A percentile compares a stretch with the other conserved stretches of the same genome.
phyloP scores from a whole-genome alignment of 192 early-diverging fungal species.

The Piromyces sp. region DNA sequence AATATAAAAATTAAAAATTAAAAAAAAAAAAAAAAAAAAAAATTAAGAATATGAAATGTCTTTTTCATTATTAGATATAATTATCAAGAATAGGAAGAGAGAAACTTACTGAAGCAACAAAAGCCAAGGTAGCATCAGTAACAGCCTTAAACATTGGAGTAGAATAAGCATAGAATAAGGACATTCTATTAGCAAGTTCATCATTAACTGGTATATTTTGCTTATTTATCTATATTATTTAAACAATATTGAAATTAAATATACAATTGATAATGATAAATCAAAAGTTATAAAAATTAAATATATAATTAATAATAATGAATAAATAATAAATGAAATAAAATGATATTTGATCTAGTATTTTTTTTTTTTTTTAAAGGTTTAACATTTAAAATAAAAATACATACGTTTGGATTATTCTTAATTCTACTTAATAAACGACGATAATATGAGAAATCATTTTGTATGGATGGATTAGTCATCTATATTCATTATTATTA shows the following conservation, averaged over 20 bases:
- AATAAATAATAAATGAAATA: too few species aligned
- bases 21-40: too few species aligned
- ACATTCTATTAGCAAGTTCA: constrained; percentile 82
- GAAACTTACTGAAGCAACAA: constrained; percentile 43
- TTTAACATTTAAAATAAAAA: too few species aligned
- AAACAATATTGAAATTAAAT: too few species aligned
- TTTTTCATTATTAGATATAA: too few species aligned
- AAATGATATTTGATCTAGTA: too few species aligned
- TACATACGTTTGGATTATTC: constrained; percentile 22
- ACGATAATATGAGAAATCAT: constrained; percentile 96
- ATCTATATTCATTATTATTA: constrained; percentile 39
- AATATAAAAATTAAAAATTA: too few species aligned
- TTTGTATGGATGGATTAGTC: constrained; percentile 70
- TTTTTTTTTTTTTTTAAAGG: too few species aligned
- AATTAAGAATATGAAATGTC: too few species aligned
- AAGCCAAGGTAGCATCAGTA: constrained; percentile 58
- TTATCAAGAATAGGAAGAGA: too few species aligned
- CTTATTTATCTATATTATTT: constrained; percentile 2
- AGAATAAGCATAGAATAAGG: constrained; percentile 90
- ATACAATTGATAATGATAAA: too few species aligned
- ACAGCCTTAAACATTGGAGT: constrained; percentile 81
- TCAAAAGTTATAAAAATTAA: too few species aligned
- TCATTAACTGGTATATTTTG: constrained; percentile 51
- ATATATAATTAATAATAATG: constrained; percentile 5
- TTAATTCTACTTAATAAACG: constrained; percentile 67